Evolutionary conservation across 331 rosid genomes (phyloP).

Genomic region (Cydonia oblonga): DNA sequence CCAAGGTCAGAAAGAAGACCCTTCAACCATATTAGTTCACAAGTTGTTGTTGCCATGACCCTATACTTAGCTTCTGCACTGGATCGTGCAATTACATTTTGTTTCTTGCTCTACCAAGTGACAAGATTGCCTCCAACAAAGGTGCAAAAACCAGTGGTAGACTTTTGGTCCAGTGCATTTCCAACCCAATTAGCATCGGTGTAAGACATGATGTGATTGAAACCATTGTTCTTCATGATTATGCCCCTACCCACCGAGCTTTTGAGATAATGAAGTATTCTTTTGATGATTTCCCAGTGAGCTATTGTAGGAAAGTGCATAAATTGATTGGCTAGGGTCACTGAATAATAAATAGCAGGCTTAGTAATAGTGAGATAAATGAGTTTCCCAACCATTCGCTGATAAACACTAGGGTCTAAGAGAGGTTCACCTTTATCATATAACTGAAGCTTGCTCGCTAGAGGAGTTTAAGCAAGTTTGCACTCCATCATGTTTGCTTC

Average conservation of each 20-base stretch:
- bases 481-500: too few species aligned
- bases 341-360: too few species aligned
- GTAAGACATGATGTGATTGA: too few species aligned
- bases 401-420: not conserved
- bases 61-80: too few species aligned
- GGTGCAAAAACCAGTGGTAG: too few species aligned
- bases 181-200: too few species aligned
- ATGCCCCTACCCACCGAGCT: not conserved
- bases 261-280: not conserved
- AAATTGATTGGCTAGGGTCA: not conserved
- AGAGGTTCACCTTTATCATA: not conserved
- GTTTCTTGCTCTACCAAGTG: too few species aligned
- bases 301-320: not conserved
- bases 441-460: not conserved
- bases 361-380: not conserved
- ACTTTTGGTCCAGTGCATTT: too few species aligned
- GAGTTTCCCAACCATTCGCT: not conserved
- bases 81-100: too few species aligned
- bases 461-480: not conserved
- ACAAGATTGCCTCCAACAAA: too few species aligned
- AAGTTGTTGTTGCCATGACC: too few species aligned
- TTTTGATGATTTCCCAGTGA: not conserved
- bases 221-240: not conserved
- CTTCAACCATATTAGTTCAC: not conserved
- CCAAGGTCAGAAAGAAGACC: not conserved